These are phyloP conservation scores for Beauveria scarabaeidicola DNA, from an alignment of 2,329 filamentous ascomycete species.

Conservation along the genomic window DNA sequence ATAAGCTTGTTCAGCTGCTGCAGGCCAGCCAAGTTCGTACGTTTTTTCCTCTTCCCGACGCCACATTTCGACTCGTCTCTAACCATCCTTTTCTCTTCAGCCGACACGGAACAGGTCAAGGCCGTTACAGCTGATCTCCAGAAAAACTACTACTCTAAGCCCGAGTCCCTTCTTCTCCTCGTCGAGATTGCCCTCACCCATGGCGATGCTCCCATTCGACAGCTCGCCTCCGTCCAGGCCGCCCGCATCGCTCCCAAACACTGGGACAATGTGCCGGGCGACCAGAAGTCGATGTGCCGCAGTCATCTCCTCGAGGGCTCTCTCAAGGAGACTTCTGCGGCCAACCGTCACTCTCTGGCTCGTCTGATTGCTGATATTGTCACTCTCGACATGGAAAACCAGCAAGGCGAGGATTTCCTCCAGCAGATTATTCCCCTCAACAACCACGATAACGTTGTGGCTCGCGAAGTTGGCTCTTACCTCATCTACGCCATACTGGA, in stretches of 20 bases:
- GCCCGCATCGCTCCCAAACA: conserved; percentile 75
- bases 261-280: conserved; percentile 65
- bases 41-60: conserved; percentile 27
- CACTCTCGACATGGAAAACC: conserved; percentile 62
- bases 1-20: conserved; percentile 78
- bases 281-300: conserved; percentile 73
- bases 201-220: conserved; percentile 62
- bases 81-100: conserved; percentile 38
- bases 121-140: conserved; percentile 82
- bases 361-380: conserved; percentile 84
- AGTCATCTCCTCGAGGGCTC: conserved; percentile 77
- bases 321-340: conserved; percentile 65
- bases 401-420: conserved; percentile 77
- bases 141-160: conserved; percentile 84
- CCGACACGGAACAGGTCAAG: conserved; percentile 84
- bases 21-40: conserved; percentile 80
- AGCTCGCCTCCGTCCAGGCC: conserved; percentile 86
- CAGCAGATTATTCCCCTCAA: conserved; percentile 71
- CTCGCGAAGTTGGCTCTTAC: conserved; percentile 86
- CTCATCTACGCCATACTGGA: conserved; percentile 90
- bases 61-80: conserved; percentile 19
- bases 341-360: conserved; percentile 77
- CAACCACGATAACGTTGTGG: conserved; percentile 62
- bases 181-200: conserved; percentile 83
- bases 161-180: conserved; percentile 74